Percentiles rank a stretch among this genome's conserved stretches.
Conservation (phyloP, 148 eudicot genomes). For the Rhododendron griersonianum region DNA sequence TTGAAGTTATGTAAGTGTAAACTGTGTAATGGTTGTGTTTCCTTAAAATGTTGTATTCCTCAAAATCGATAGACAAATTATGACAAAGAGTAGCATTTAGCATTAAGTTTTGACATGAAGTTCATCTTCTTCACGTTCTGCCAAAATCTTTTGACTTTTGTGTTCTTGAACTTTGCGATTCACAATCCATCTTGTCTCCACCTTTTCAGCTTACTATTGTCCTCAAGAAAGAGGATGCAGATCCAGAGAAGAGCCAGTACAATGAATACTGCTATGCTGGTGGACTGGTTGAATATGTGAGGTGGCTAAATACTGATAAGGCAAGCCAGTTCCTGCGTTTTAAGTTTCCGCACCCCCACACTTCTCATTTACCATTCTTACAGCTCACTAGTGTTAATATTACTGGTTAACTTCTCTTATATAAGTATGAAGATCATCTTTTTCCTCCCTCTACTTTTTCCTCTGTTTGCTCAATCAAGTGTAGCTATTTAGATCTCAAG, state of each 20-base stretch:
- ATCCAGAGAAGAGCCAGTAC: conserved; percentile 51
- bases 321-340: conserved; percentile 19
- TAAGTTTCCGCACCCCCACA: background rate
- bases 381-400: background rate
- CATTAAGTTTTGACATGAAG: background rate
- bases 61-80: background rate
- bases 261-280: conserved; percentile 87
- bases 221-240: conserved; percentile 59
- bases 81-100: background rate
- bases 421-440: background rate
- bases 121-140: background rate
- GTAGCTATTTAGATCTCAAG: background rate
- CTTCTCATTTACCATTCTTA: background rate
- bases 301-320: conserved; percentile 93
- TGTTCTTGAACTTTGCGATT: conserved; percentile 1
- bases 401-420: background rate
- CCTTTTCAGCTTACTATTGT: conserved; percentile 62
- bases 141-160: background rate
- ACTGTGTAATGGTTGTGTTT: background rate
- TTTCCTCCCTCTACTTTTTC: background rate
- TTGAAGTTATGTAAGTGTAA: background rate
- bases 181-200: conserved; percentile 3
- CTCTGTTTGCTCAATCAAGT: background rate
- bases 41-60: background rate
- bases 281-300: conserved; percentile 87